Base-by-base conservation (phyloP, 345 rosid genomes). In the Raphanus sativus region DNA sequence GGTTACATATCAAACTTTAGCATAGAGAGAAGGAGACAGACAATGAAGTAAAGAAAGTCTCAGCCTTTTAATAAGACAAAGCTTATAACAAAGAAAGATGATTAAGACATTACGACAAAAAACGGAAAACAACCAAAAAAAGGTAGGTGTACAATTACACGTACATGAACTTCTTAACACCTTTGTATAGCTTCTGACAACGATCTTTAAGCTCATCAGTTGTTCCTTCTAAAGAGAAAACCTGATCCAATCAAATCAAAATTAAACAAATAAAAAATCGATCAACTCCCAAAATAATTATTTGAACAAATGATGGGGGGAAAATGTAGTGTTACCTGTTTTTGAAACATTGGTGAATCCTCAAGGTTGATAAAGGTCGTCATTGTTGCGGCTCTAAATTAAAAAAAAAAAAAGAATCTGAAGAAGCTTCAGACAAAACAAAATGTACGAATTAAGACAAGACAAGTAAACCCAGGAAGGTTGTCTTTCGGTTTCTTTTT, bases 331-430 rank as follows among this genome's bases (percentile, higher is more conserved):
- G 73, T 50, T 74, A 86, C 94, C 87, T 86, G 90, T 83, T 87
- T 89, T 48, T 84, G 87, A 75, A 87, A 89, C 94, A 87, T 89
- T 24, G 91, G 94, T 1, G 91, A 89, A 81, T 89, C 94, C 28
- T 89, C 94, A 30, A 89, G 87, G 70, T 86, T 85, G 77, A 84
- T 82, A 70, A 86, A 89, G 6, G 83, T 74, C 68, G 88, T 83
- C 94, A 87, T 87, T 81, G 71, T 16, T 65, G 28, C 62, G 63
- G 26, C 42, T 50, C n/a, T 12, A 21, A 21, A 21, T 21, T 21
- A 21, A 21, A 21, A 21, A 21, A 21, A 21, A 50, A 9, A 6
- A 24, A 48, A 38, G 13, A 34, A 24, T 4, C 29, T 16, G 21
- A n/a, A 77, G 72, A 60, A 45, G 62, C 54, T 77, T 58, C 67